Conservation (phyloP, 1,139 yeast species). For the Yamadazyma spencermartinsiae region DNA sequence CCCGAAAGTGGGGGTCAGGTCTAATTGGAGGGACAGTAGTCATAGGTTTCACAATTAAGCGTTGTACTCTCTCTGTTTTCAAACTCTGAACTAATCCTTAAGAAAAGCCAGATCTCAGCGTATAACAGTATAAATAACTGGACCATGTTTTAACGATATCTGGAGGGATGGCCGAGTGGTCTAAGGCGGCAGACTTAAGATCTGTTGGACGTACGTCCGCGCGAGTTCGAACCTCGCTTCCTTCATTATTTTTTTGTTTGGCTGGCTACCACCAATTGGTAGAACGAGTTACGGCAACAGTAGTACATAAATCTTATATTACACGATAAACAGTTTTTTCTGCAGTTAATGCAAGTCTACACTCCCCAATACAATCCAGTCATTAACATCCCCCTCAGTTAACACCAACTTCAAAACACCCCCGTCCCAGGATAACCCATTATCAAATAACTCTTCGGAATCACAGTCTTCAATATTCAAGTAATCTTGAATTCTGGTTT, state of each 20-base stretch:
- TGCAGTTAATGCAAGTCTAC: slow-evolving; percentile 41
- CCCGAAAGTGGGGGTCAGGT: no score
- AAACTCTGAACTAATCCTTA: no score
- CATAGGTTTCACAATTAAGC: no score
- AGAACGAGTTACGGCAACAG: neutral
- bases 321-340: neutral
- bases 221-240: slow-evolving; percentile 89
- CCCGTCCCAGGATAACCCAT: slow-evolving; percentile 57
- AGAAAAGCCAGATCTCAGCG: neutral
- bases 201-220: slow-evolving; percentile 64
- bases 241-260: slow-evolving; percentile 51
- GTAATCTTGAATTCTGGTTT: slow-evolving; percentile 68
- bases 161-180: slow-evolving; percentile 58
- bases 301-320: neutral
- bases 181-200: slow-evolving; percentile 58
- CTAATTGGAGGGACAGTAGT: no score
- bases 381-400: slow-evolving; percentile 73
- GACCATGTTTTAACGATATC: no score
- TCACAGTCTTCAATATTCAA: slow-evolving; percentile 54
- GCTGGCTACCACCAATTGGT: neutral
- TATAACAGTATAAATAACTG: no score
- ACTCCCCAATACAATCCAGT: slow-evolving; percentile 70
- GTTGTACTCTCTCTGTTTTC: no score
- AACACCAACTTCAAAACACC: slow-evolving; percentile 69
- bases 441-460: slow-evolving; percentile 33